These are phyloP conservation scores for Geosiphon pyriformis DNA, from an alignment of 192 early-diverging fungal genomes.

Conservation along the genomic window DNA sequence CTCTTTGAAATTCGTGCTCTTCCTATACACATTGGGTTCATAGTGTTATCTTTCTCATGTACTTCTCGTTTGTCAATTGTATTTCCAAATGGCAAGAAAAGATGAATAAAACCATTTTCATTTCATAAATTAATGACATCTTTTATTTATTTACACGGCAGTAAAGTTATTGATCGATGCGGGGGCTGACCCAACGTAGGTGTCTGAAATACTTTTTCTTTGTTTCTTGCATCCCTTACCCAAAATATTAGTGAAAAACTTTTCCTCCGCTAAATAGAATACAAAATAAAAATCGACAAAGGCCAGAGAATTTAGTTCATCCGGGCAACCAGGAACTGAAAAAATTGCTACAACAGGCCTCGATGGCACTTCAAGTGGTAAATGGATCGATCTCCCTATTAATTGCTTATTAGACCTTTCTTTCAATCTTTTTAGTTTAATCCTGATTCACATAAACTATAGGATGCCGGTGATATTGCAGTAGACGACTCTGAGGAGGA, in stretches of 20 bases:
- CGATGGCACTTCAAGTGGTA: slow-evolving; percentile 17
- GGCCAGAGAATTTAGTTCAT: slow-evolving; percentile 13
- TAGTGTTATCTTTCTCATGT: neutral
- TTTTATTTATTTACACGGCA: neutral
- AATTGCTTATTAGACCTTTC: neutral
- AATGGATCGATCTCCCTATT: neutral
- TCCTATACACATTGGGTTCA: no score
- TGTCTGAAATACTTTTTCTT: neutral
- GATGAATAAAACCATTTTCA: no score
- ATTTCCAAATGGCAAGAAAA: neutral
- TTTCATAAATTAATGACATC: neutral
- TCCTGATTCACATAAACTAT: neutral
- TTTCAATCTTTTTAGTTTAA: neutral
- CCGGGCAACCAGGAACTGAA: slow-evolving; percentile 16
- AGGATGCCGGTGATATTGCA: slow-evolving; percentile 23
- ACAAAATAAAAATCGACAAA: slow-evolving; percentile 23
- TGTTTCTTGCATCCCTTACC: neutral
- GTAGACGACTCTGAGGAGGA: slow-evolving; percentile 11
- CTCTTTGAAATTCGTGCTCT: no score
- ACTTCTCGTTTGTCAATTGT: neutral
- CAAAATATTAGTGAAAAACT: neutral
- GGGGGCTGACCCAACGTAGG: slow-evolving; percentile 18
- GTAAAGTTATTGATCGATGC: slow-evolving; percentile 14
- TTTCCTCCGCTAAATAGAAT: slow-evolving; percentile 4
- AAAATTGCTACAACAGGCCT: slow-evolving; percentile 20